Conservation (phyloP, 1,139 yeast genomes). For the Yamadazyma atmosphaerica region DNA sequence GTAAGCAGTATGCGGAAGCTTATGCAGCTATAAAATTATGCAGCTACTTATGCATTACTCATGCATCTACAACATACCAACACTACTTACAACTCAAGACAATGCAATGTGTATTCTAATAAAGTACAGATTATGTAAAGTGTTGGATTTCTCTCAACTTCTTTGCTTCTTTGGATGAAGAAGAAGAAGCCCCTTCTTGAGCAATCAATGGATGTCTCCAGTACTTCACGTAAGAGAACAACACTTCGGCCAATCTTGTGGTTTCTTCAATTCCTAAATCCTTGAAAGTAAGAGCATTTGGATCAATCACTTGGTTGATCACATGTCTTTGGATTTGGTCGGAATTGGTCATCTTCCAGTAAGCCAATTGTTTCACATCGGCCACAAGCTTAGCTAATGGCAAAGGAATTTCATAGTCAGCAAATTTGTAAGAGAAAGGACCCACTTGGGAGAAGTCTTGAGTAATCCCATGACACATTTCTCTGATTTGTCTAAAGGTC, state of each 20-base stretch:
- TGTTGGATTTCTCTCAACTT: conserved; percentile 49
- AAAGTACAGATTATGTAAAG: conserved; percentile 23
- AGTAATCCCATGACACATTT: conserved; percentile 66
- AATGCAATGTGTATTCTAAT: not conserved
- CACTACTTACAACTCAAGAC: too few species aligned
- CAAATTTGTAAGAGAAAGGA: conserved; percentile 41
- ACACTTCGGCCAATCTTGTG: conserved; percentile 66
- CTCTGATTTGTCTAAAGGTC: conserved; percentile 65
- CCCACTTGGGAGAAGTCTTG: conserved; percentile 58
- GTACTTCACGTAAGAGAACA: conserved; percentile 63
- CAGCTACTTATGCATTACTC: too few species aligned
- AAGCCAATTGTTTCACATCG: conserved; percentile 52
- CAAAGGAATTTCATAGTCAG: conserved; percentile 32
- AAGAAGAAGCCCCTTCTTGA: conserved; percentile 47
- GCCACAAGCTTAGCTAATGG: conserved; percentile 48
- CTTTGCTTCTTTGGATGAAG: conserved; percentile 41
- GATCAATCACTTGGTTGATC: conserved; percentile 65
- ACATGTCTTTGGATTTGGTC: conserved; percentile 79
- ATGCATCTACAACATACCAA: not conserved
- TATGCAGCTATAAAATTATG: too few species aligned
- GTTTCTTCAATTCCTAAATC: conserved; percentile 72
- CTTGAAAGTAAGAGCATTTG: conserved; percentile 61
- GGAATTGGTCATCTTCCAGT: conserved; percentile 71
- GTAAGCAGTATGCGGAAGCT: not conserved
- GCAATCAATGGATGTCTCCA: conserved; percentile 55